Percentiles rank a stretch among this genome's conserved stretches.
These are phyloP conservation scores for Globisporangium barbulae DNA, from an alignment of 352 stramenopile species.

Conservation along the genomic window DNA sequence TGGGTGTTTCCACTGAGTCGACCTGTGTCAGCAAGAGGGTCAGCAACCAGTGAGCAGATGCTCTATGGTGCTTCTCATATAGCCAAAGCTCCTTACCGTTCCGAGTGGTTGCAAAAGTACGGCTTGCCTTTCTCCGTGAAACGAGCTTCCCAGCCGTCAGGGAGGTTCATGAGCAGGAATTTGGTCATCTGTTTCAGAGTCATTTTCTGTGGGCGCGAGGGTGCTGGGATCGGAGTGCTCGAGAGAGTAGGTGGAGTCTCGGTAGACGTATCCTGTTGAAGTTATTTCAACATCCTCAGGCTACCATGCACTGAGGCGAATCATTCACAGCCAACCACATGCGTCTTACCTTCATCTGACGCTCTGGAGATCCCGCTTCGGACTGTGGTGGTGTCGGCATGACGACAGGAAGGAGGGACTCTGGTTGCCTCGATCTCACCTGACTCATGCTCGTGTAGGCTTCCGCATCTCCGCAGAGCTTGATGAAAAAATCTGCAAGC, in stretches of 20 bases:
- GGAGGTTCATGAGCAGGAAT: conserved; percentile 61
- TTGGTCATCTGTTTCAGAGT: conserved; percentile 80
- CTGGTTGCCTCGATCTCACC: conserved; percentile 6
- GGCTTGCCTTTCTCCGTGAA: conserved; percentile 79
- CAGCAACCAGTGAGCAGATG: background rate
- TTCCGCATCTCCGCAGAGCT: conserved; percentile 64
- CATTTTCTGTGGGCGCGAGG: conserved; percentile 40
- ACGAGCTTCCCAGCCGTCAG: conserved; percentile 75
- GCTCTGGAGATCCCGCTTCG: conserved; percentile 9
- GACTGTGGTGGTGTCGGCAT: conserved; percentile 5
- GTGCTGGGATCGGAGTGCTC: conserved; percentile 23
- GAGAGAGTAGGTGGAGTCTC: conserved; percentile 16
- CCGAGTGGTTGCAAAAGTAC: conserved; percentile 81
- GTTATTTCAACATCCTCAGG: background rate
- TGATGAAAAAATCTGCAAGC: conserved; percentile 69
- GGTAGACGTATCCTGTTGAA: conserved; percentile 20
- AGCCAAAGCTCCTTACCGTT: conserved; percentile 33
- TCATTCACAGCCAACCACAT: background rate
- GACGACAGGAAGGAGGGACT: conserved; percentile 1
- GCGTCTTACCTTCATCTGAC: background rate
- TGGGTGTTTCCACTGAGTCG: conserved; percentile 86
- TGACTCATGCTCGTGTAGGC: conserved; percentile 34
- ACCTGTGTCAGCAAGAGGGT: conserved; percentile 27
- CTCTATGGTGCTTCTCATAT: background rate
- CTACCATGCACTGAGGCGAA: background rate